phyloP scores from a whole-genome alignment of 148 eudicot genomes.

The Fagopyrum esculentum region DNA sequence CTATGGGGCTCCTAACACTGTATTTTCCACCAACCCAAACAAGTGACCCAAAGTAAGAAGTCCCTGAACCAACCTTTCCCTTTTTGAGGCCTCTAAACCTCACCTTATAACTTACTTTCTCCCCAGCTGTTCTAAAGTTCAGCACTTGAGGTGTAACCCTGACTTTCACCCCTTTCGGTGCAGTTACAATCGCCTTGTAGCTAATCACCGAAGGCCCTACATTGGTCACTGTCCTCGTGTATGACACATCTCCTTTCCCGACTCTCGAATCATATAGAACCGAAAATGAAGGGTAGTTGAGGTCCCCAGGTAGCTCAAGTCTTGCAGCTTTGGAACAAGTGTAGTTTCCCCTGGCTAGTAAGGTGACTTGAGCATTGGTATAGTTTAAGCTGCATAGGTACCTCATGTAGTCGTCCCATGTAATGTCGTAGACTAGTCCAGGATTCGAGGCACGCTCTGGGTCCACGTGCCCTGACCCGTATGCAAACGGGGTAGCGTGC shows the following conservation, averaged over 20 bases:
- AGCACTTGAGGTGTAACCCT: constrained; percentile 38
- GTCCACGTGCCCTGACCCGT: constrained; percentile 73
- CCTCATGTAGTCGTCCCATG: constrained; percentile 34
- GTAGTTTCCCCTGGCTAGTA: constrained; percentile 38
- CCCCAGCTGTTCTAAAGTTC: constrained; percentile 29
- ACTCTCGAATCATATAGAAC: constrained; percentile 25
- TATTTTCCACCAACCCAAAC: constrained; percentile 34
- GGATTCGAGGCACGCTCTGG: constrained; percentile 59
- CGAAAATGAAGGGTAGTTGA: constrained; percentile 68
- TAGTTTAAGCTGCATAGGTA: constrained; percentile 55
- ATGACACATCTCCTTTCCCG: constrained; percentile 21
- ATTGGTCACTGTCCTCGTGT: constrained; percentile 51
- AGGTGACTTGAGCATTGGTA: constrained; percentile 35
- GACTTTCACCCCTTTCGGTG: constrained; percentile 44
- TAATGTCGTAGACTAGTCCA: constrained; percentile 54
- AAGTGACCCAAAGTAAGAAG: constrained; percentile 43
- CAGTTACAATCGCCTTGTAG: constrained; percentile 32
- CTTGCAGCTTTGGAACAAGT: constrained; percentile 29
- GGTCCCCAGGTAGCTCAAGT: constrained; percentile 33
- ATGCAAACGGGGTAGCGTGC: constrained; percentile 52
- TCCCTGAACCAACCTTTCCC: constrained; percentile 14
- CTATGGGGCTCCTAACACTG: constrained; percentile 58
- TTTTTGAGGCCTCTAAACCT: constrained; percentile 29
- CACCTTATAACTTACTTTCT: constrained; percentile 43
- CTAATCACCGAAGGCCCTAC: constrained; percentile 36